These are phyloP conservation scores for Tuber brumale DNA, from an alignment of 495 filamentous ascomycete genomes.

Conservation along the genomic window DNA sequence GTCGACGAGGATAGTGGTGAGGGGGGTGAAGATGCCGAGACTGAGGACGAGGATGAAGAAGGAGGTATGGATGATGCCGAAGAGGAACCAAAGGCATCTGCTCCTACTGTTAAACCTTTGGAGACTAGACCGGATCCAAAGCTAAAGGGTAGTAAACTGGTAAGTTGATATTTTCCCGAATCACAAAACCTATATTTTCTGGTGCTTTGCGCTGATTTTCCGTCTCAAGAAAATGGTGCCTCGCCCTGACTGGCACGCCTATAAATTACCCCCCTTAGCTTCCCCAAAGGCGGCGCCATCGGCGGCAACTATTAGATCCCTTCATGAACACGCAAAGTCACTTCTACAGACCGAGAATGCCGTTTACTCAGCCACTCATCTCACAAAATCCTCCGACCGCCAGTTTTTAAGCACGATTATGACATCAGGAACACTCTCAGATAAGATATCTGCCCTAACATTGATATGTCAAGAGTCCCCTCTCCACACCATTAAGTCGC, in stretches of 20 bases:
- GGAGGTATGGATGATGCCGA: conserved; percentile 45
- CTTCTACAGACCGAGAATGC: conserved; percentile 69
- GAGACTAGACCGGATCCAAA: conserved; percentile 12
- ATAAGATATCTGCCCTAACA: conserved; percentile 92
- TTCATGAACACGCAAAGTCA: conserved; percentile 66
- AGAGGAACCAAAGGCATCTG: conserved; percentile 34
- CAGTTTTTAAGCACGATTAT: conserved; percentile 96
- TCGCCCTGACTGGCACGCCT: conserved; percentile 78
- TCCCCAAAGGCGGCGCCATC: conserved; percentile 48
- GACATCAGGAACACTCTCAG: conserved; percentile 88
- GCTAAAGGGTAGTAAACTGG: conserved; percentile 31
- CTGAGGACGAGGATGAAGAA: conserved; percentile 31
- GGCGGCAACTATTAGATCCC: conserved; percentile 56
- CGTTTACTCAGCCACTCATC: conserved; percentile 52
- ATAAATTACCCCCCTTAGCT: conserved; percentile 55
- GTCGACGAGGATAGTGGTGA: conserved; percentile 22
- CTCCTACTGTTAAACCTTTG: conserved; percentile 29
- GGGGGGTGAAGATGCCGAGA: conserved; percentile 12
- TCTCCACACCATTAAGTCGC: conserved; percentile 77
- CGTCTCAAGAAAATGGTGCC: conserved; percentile 61
- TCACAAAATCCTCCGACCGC: conserved; percentile 64
- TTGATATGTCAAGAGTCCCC: conserved; percentile 92
- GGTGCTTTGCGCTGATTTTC: conserved; percentile 28
- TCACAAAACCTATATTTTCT: background rate
- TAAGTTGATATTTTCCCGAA: conserved; percentile 12